A percentile compares a stretch with the other conserved stretches of the same genome.
Conservation (phyloP, 1,139 yeast species). For the Yamadazyma aaseri region DNA sequence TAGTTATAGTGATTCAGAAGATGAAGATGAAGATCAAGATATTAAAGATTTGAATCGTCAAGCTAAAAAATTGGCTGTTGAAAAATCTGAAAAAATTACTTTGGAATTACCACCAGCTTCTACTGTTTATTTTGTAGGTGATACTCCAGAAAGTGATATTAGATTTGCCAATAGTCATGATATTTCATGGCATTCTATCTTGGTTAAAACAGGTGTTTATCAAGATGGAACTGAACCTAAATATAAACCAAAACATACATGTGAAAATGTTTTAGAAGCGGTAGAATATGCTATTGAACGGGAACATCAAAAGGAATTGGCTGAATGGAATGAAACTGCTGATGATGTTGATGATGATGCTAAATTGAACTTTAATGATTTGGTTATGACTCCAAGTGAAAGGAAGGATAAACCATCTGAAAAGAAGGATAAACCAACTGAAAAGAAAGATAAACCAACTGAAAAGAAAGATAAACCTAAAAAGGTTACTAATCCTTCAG, state of each 20-base stretch:
- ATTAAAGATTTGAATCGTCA: conserved; percentile 12
- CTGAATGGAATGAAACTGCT: conserved; percentile 66
- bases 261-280: conserved; percentile 76
- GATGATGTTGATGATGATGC: conserved; percentile 32
- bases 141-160: conserved; percentile 89
- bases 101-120: conserved; percentile 78
- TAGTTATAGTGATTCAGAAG: conserved; percentile 30
- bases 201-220: conserved; percentile 86
- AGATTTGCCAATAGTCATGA: conserved; percentile 87
- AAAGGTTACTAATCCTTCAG: neutral
- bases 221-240: conserved; percentile 77
- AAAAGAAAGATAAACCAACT: neutral
- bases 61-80: conserved; percentile 26
- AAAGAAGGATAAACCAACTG: neutral
- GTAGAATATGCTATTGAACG: conserved; percentile 80
- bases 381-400: conserved; percentile 49
- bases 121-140: conserved; percentile 86
- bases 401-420: conserved; percentile 8
- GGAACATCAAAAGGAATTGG: conserved; percentile 68
- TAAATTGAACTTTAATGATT: conserved; percentile 46
- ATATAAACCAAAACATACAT: conserved; percentile 71
- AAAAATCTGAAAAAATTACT: conserved; percentile 37
- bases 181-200: conserved; percentile 76
- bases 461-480: neutral
- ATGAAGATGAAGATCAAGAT: conserved; percentile 20